phyloP scores from a whole-genome alignment of 345 rosid species.

The Angophora floribunda region DNA sequence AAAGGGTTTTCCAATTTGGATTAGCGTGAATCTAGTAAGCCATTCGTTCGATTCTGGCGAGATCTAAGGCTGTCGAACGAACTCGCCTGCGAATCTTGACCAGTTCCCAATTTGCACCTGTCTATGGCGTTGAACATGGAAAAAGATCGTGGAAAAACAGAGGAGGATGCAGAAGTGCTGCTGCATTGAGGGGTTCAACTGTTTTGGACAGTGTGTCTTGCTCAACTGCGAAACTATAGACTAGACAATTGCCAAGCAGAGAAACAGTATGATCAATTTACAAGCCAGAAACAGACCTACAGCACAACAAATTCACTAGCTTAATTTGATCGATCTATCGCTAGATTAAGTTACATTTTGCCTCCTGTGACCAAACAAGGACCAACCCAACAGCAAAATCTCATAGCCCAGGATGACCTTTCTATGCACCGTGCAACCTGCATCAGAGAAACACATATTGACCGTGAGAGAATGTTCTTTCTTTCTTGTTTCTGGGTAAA shows the following conservation, averaged over 20 bases:
- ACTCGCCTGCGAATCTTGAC: background rate
- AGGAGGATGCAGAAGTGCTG: background rate
- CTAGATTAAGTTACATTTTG: background rate
- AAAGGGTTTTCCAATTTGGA: background rate
- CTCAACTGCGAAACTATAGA: background rate
- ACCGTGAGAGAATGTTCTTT: background rate
- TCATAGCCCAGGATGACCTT: background rate
- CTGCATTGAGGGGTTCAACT: background rate
- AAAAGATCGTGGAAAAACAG: background rate
- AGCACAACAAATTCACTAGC: background rate
- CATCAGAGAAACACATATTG: background rate
- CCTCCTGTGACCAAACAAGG: background rate
- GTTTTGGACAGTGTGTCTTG: background rate
- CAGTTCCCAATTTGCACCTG: background rate
- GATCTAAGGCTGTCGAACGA: background rate
- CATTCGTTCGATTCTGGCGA: background rate
- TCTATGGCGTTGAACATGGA: background rate
- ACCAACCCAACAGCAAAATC: background rate
- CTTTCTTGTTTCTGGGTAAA: background rate
- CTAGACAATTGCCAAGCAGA: background rate
- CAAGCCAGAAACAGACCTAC: background rate
- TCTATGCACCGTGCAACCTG: background rate
- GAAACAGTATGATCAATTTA: background rate
- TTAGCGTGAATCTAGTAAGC: background rate
- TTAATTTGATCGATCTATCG: background rate